These are phyloP conservation scores for Mucuna pruriens DNA, from an alignment of 306 rosid genomes.

Conservation along the genomic window DNA sequence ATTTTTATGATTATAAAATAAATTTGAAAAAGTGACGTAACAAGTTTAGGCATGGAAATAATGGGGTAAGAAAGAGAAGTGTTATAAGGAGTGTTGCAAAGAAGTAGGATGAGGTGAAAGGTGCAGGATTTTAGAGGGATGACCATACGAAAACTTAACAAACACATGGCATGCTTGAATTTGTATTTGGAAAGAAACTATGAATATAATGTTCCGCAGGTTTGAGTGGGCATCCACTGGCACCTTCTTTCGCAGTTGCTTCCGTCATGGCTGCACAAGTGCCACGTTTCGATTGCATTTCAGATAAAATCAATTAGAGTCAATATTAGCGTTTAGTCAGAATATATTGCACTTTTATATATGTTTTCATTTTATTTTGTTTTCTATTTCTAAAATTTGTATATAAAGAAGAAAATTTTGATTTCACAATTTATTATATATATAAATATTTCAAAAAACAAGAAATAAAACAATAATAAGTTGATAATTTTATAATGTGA, in stretches of 20 bases:
- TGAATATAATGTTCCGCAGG: neutral
- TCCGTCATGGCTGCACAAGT: constrained; percentile 30
- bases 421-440: too few species aligned
- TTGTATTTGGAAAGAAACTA: neutral
- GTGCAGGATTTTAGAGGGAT: constrained; percentile 13
- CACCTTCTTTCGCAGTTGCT: constrained; percentile 24
- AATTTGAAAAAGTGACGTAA: neutral
- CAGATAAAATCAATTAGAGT: neutral
- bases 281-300: neutral
- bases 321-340: neutral
- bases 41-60: neutral
- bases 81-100: neutral
- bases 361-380: neutral
- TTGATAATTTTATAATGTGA: too few species aligned
- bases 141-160: constrained; percentile 34
- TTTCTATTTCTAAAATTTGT: too few species aligned
- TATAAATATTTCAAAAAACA: too few species aligned
- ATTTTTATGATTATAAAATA: neutral
- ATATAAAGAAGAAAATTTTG: too few species aligned
- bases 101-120: neutral
- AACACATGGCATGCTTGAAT: constrained; percentile 28
- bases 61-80: neutral
- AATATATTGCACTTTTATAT: neutral
- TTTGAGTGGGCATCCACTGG: neutral
- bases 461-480: too few species aligned